Evolutionary conservation across 345 rosid species (phyloP), one percentile per base, ranked within the genome.

Genomic region (Aethionema arabicum): DNA sequence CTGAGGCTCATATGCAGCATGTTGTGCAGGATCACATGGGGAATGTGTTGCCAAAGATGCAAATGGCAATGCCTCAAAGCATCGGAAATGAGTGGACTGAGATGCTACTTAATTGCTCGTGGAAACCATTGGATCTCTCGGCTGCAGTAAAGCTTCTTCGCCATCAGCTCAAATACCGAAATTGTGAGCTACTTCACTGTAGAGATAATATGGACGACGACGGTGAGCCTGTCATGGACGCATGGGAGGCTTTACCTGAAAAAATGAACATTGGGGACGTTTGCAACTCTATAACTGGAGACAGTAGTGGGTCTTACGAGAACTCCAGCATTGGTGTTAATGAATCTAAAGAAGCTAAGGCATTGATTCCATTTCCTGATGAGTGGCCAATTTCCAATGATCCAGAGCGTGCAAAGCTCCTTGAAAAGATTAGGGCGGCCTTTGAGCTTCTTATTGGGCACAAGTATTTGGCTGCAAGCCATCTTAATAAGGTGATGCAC

Each of bases 71-170:
- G 76, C 99, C 99, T 15, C 90, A 82, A 63, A 73, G 76, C 72
- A 61, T 85, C 57, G 84, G 84, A 31, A 76, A 41, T 59, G 85
- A 84, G 69, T 85, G 90, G 86, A 73, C 59, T 65, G 92, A 87
- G 56, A 79, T 85, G 95, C 82, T 90, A 61, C 74, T 79, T 43
- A 87, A 62, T 53, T 77, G 76, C 63, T 73, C 87, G 58, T 90
- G 97, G 99, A 86, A 84, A 76, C 97, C 99, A 5, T 59, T 90
- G 59, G 99, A 93, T 80, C 67, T 85, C 67, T 75, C 83, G 53
- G 84, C 88, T 32, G 74, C 85, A 0, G 59, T 75, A 64, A 77
- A 84, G 70, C 74, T 93, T 82, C 78, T 83, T 40, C 73, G 72
- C 46, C 72, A 63, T 70, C 73, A 65, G 78, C 77, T 69, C 51